phyloP scores from a whole-genome alignment of 495 filamentous ascomycete genomes.

The Clohesyomyces aquaticus region DNA sequence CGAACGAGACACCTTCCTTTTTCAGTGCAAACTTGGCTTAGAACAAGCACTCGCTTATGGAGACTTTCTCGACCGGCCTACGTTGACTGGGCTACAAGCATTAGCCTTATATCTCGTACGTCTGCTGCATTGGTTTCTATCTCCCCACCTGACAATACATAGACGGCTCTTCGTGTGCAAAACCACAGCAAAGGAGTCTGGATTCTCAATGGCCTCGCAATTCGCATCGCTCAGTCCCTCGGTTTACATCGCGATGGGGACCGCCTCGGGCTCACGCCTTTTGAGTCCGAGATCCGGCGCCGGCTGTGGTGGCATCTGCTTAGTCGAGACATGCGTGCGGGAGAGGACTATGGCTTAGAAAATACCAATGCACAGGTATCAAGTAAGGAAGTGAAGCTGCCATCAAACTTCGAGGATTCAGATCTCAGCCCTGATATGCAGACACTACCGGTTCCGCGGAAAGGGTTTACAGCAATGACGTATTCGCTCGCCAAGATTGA shows the following conservation, averaged over 20 bases:
- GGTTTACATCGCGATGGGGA: slow-evolving; percentile 56
- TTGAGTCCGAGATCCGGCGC: slow-evolving; percentile 55
- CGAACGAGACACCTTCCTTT: slow-evolving; percentile 30
- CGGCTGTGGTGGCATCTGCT: slow-evolving; percentile 57
- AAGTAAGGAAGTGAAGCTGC: too few relatives aligned
- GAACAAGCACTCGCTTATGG: slow-evolving; percentile 44
- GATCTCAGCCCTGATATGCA: too few relatives aligned
- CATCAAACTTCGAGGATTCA: too few relatives aligned
- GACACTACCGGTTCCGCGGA: too few relatives aligned
- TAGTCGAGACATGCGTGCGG: too few relatives aligned
- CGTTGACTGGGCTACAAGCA: slow-evolving; percentile 46
- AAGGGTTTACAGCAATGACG: too few relatives aligned
- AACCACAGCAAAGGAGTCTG: too few relatives aligned
- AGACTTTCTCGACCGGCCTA: slow-evolving; percentile 46
- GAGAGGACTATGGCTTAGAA: too few relatives aligned
- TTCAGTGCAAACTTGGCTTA: slow-evolving; percentile 38
- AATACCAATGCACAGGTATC: too few relatives aligned
- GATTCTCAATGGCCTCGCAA: slow-evolving; percentile 52
- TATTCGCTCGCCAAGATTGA: too few relatives aligned
- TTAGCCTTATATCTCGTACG: slow-evolving; percentile 45
- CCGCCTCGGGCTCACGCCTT: slow-evolving; percentile 50
- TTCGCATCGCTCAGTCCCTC: slow-evolving; percentile 55
- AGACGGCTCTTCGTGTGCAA: slow-evolving; percentile 47
- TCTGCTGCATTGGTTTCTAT: too few relatives aligned
- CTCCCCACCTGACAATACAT: slow-evolving; percentile 45